Evolutionary conservation across 1,139 yeast species (phyloP).

Genomic region (Suhomyces panamericanus): DNA sequence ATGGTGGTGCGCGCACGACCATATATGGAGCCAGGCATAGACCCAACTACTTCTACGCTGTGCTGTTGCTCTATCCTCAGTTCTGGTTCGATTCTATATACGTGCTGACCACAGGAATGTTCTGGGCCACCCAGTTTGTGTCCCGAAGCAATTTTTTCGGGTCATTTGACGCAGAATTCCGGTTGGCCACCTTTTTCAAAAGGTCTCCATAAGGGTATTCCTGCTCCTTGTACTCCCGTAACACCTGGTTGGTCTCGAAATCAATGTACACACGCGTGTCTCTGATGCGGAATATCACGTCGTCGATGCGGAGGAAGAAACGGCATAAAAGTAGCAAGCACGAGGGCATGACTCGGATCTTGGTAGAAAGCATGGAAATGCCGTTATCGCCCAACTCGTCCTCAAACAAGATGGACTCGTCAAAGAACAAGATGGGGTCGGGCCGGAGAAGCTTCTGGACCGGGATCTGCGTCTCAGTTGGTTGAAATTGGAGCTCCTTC

Average conservation of each 20-base stretch:
- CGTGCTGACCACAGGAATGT: constrained; percentile 46
- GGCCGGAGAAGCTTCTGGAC: constrained; percentile 65
- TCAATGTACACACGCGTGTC: constrained; percentile 86
- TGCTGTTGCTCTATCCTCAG: background rate
- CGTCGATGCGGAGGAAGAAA: constrained; percentile 84
- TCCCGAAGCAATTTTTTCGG: constrained; percentile 79
- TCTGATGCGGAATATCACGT: constrained; percentile 77
- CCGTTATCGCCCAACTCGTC: constrained; percentile 98
- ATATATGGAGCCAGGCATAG: background rate
- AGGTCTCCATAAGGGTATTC: constrained; percentile 67
- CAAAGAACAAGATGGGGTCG: constrained; percentile 87
- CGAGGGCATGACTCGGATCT: constrained; percentile 86
- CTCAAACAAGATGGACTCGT: constrained; percentile 84
- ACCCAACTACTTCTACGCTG: too few relatives aligned
- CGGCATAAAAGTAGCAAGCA: constrained; percentile 73
- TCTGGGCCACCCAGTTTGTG: constrained; percentile 73
- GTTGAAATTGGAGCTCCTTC: constrained; percentile 21
- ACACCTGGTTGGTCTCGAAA: constrained; percentile 60
- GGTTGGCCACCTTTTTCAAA: constrained; percentile 38
- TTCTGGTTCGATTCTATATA: constrained; percentile 16
- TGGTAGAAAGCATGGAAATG: constrained; percentile 70
- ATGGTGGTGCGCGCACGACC: constrained; percentile 6
- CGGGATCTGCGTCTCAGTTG: constrained; percentile 53
- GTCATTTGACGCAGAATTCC: constrained; percentile 49
- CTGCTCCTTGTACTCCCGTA: constrained; percentile 77